Evolutionary conservation across 1,284 basidiomycete species (phyloP).

Genomic region (Mrakiaceae sp.): DNA sequence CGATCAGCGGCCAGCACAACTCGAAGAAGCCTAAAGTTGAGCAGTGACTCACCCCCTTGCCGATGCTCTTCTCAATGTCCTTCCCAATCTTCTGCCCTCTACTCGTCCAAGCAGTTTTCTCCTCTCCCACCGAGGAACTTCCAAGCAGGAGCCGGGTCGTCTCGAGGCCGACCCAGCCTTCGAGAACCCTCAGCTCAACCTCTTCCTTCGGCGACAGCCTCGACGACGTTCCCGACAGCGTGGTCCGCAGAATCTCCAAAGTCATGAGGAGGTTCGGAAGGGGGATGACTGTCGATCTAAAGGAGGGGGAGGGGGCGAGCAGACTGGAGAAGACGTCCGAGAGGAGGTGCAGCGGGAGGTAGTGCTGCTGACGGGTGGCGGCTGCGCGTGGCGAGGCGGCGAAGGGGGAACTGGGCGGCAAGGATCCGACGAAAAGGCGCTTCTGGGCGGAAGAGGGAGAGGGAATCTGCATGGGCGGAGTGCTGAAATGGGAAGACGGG

Average conservation of each 20-base stretch:
- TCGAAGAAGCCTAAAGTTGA: not conserved
- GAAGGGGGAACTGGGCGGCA: no score
- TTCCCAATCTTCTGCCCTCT: not conserved
- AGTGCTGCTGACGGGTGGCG: not conserved
- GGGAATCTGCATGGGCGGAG: no score
- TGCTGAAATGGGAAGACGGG: no score
- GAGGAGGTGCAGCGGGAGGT: conserved; percentile 1
- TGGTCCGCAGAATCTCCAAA: not conserved
- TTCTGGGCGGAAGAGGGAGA: no score
- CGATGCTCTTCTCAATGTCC: not conserved
- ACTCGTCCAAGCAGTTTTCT: no score
- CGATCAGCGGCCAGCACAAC: not conserved
- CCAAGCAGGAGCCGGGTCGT: not conserved
- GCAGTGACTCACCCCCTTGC: conserved; percentile 4
- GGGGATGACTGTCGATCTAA: not conserved
- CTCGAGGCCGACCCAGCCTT: conserved; percentile 8
- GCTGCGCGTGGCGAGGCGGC: no score
- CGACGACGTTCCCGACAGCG: not conserved
- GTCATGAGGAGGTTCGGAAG: conserved; percentile 3
- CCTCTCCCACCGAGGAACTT: not conserved
- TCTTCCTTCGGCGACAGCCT: conserved; percentile 10
- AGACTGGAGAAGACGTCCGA: conserved; percentile 4
- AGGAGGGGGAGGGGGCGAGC: not conserved
- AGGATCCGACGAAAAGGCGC: no score
- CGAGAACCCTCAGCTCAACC: conserved; percentile 6